Evolutionary conservation across 306 rosid genomes (phyloP).

Genomic region (Acacia acuminata): DNA sequence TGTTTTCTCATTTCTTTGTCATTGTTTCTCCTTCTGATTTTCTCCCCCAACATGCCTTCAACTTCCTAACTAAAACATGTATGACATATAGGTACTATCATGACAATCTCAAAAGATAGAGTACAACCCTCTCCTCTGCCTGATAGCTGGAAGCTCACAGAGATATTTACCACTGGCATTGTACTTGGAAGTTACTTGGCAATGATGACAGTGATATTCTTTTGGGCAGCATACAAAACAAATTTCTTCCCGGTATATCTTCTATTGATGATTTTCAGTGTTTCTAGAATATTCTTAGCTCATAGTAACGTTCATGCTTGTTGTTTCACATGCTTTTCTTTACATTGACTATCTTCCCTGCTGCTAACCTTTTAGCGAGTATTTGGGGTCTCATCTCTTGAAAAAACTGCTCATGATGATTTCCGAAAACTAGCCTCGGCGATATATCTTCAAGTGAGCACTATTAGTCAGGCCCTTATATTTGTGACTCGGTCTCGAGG

Average conservation of each 20-base stretch:
- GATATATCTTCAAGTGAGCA: slow-evolving; percentile 97
- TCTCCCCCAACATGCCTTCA: slow-evolving; percentile 1
- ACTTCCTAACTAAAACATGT: slow-evolving; percentile 13
- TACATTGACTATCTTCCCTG: slow-evolving; percentile 16
- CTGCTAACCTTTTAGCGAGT: slow-evolving; percentile 51
- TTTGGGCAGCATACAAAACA: slow-evolving; percentile 95
- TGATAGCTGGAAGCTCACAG: slow-evolving; percentile 97
- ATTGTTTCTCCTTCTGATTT: slow-evolving; percentile 5
- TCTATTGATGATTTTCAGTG: slow-evolving; percentile 1
- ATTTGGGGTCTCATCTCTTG: slow-evolving; percentile 85
- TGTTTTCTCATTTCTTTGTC: slow-evolving; percentile 39
- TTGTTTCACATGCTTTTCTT: slow-evolving; percentile 16
- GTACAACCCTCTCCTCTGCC: slow-evolving; percentile 98
- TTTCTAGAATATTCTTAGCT: not conserved
- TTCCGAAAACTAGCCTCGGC: slow-evolving; percentile 93
- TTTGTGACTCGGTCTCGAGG: slow-evolving; percentile 95
- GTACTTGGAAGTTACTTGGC: slow-evolving; percentile 96
- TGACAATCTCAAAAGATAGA: slow-evolving; percentile 97
- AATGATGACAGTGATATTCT: slow-evolving; percentile 98
- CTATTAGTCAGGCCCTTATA: slow-evolving; percentile 95
- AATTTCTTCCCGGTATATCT: slow-evolving; percentile 82
- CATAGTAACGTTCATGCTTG: slow-evolving; percentile 6
- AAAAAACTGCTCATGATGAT: slow-evolving; percentile 82
- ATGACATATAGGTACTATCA: slow-evolving; percentile 76
- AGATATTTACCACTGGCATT: slow-evolving; percentile 91